Conservation (phyloP, 306 rosid species). For the Castanea crenata region DNA sequence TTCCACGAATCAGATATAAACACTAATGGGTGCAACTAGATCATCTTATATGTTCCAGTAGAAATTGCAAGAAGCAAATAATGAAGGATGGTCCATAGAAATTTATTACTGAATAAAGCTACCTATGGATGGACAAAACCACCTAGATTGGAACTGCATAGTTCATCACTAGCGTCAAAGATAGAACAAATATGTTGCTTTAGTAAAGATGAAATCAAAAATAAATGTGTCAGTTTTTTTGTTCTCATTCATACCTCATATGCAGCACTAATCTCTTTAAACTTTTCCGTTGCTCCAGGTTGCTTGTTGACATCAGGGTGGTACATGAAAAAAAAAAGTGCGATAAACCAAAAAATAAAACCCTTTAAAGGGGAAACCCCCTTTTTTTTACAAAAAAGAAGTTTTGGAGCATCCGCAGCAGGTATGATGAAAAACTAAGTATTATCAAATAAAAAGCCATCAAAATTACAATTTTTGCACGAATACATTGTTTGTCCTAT, state of each 20-base stretch:
- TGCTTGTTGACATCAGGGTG: slow-evolving; percentile 98
- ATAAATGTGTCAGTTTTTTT: background rate
- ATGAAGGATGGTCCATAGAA: background rate
- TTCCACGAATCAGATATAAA: background rate
- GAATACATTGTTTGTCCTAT: too few species aligned
- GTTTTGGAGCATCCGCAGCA: too few species aligned
- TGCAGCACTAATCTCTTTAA: slow-evolving; percentile 92
- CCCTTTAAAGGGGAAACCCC: too few species aligned
- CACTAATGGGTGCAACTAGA: too few species aligned
- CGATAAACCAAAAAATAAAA: too few species aligned
- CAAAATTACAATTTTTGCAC: too few species aligned
- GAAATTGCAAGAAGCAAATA: background rate
- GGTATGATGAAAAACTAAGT: too few species aligned
- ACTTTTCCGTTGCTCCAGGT: slow-evolving; percentile 89
- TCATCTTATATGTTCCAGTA: background rate
- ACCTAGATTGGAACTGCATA: background rate
- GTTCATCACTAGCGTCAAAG: background rate
- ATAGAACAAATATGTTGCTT: background rate
- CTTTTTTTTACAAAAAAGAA: too few species aligned
- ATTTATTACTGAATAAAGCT: too few species aligned
- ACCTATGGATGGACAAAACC: background rate
- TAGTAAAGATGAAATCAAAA: background rate
- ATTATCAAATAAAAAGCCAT: too few species aligned
- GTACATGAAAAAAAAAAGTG: slow-evolving; percentile 36
- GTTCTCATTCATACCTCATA: slow-evolving; percentile 66